Conservation (phyloP, 441 rosid species). For the Euphorbia schlechtendalii region DNA sequence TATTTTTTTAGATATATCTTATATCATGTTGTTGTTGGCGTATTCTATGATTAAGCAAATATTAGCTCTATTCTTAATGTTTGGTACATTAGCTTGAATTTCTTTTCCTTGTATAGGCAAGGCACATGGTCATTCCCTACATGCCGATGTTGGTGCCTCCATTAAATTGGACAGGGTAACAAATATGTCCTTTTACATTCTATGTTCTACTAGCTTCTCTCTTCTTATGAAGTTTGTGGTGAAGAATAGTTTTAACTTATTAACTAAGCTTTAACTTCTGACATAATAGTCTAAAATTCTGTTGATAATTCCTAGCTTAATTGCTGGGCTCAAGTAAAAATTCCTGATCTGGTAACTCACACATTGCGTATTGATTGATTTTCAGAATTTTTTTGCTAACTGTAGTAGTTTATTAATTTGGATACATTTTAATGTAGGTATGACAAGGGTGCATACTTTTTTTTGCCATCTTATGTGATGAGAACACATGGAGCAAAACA, state of each 20-base stretch:
- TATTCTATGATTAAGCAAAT: background rate
- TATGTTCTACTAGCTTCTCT: background rate
- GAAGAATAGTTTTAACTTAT: constrained; percentile 1
- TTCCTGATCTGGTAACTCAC: background rate
- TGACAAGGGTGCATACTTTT: constrained; percentile 76
- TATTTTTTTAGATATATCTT: constrained; percentile 4
- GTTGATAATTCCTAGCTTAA: background rate
- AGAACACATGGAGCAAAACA: constrained; percentile 91
- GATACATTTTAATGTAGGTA: constrained; percentile 45
- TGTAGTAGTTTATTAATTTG: constrained; percentile 18
- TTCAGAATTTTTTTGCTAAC: background rate
- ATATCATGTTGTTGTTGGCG: constrained; percentile 4
- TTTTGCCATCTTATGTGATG: constrained; percentile 88
- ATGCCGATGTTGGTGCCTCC: constrained; percentile 98
- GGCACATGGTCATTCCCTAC: constrained; percentile 95
- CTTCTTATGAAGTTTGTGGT: background rate
- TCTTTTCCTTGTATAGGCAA: constrained; percentile 52
- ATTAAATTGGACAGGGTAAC: constrained; percentile 86
- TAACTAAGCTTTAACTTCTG: constrained; percentile 7
- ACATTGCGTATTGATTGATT: background rate
- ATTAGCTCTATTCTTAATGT: constrained; percentile 13
- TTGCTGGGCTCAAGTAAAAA: background rate
- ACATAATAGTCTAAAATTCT: background rate
- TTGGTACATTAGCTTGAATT: constrained; percentile 16
- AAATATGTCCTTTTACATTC: constrained; percentile 17